These are phyloP conservation scores for Chytriomyces sp. DNA, from an alignment of 192 early-diverging fungal species.

Conservation along the genomic window DNA sequence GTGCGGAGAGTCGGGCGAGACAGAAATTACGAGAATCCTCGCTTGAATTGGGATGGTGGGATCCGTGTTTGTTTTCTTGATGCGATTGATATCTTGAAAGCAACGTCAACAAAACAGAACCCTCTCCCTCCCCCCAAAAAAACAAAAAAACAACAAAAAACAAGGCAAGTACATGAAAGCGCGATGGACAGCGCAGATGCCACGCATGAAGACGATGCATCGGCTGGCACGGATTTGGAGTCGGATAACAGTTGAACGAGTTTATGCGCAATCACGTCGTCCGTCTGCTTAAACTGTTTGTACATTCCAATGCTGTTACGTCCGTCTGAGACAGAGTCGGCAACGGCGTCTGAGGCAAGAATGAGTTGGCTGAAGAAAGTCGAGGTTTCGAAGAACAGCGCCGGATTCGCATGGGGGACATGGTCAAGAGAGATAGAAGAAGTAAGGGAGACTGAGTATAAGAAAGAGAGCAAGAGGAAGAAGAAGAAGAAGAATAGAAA, in stretches of 20 bases:
- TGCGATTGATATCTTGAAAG: conserved; percentile 69
- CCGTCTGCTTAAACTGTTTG: conserved; percentile 52
- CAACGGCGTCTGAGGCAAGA: conserved; percentile 8
- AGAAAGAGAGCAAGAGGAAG: too few species aligned
- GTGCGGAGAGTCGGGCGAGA: conserved; percentile 81
- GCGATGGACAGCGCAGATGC: conserved; percentile 42
- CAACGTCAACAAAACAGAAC: too few species aligned
- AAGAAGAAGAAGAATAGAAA: too few species aligned
- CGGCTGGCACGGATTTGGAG: conserved; percentile 13
- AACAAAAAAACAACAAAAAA: background rate
- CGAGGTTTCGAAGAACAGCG: background rate
- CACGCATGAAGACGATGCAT: conserved; percentile 24
- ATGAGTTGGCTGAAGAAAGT: conserved; percentile 5
- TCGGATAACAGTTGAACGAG: background rate
- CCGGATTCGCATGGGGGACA: conserved; percentile 23
- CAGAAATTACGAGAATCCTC: conserved; percentile 84
- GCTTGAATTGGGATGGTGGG: conserved; percentile 59
- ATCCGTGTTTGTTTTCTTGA: conserved; percentile 60
- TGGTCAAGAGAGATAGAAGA: too few species aligned
- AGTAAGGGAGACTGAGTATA: too few species aligned
- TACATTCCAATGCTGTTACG: conserved; percentile 52
- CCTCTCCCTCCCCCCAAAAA: too few species aligned
- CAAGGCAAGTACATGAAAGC: conserved; percentile 31
- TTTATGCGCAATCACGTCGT: conserved; percentile 38
- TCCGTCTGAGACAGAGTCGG: background rate